Conservation (phyloP, 352 stramenopile genomes). For the Globisporangium polare region DNA sequence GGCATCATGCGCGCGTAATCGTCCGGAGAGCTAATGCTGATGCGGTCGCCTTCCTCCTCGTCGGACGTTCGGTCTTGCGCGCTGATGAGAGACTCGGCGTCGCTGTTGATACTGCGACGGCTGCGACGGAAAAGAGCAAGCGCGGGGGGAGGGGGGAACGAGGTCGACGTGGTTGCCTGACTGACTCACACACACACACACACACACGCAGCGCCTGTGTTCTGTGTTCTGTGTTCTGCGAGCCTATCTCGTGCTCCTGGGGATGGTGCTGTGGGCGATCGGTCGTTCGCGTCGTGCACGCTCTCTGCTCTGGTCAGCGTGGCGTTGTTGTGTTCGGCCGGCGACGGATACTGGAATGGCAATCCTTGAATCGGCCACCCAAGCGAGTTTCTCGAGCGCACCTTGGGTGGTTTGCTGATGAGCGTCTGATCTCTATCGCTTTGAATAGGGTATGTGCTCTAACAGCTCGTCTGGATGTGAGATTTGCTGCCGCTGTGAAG, state of each 20-base stretch:
- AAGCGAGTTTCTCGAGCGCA: not conserved
- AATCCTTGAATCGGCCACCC: not conserved
- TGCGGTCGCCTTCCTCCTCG: not conserved
- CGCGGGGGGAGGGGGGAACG: not conserved
- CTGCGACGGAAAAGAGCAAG: slow-evolving; percentile 6
- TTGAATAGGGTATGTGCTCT: not conserved
- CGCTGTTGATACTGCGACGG: not conserved
- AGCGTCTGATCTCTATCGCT: not conserved
- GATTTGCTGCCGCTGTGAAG: not conserved
- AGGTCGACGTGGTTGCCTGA: not conserved
- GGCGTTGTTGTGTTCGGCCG: not conserved
- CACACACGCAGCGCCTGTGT: not conserved
- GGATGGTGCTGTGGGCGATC: not conserved
- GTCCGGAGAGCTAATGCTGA: not conserved
- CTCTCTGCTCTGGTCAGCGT: not conserved
- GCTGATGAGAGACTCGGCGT: slow-evolving; percentile 4
- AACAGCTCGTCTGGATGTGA: not conserved
- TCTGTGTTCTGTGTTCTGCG: too few species aligned
- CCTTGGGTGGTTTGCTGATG: not conserved
- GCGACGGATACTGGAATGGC: not conserved
- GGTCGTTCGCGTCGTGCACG: not conserved
- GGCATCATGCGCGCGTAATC: slow-evolving; percentile 11
- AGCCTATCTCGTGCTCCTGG: not conserved
- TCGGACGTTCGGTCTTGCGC: slow-evolving; percentile 1
- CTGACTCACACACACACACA: not conserved